A percentile compares a stretch with the other conserved stretches of the same genome.
Conservation (phyloP, 768 basidiomycete genomes). For the Suillus variegatus region DNA sequence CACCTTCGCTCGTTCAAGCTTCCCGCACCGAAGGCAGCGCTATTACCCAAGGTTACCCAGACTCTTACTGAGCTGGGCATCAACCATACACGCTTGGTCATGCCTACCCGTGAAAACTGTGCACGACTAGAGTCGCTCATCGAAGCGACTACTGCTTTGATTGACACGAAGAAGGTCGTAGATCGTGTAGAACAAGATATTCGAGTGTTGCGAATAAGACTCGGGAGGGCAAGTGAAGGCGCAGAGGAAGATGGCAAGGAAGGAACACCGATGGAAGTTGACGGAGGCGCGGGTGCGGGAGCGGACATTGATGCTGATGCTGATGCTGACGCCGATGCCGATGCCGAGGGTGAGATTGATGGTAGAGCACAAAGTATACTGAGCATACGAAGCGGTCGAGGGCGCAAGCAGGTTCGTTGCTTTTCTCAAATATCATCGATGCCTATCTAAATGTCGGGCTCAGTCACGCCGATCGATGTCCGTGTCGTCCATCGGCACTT, state of each 20-base stretch:
- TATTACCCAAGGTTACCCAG: slow-evolving; percentile 75
- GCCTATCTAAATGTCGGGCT: slow-evolving; percentile 7
- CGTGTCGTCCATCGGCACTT: slow-evolving; percentile 74
- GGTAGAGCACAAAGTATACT: slow-evolving; percentile 67
- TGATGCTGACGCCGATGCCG: slow-evolving; percentile 6
- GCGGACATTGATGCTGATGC: neutral
- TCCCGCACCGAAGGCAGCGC: slow-evolving; percentile 72
- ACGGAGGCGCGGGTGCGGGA: slow-evolving; percentile 34
- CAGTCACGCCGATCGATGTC: slow-evolving; percentile 69
- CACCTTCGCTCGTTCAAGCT: slow-evolving; percentile 87
- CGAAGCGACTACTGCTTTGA: slow-evolving; percentile 67
- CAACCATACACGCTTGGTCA: slow-evolving; percentile 74
- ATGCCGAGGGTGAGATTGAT: slow-evolving; percentile 42
- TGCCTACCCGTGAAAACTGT: slow-evolving; percentile 89
- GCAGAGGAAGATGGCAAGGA: slow-evolving; percentile 39
- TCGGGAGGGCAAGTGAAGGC: slow-evolving; percentile 52
- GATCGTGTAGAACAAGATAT: slow-evolving; percentile 90
- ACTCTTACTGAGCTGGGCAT: slow-evolving; percentile 78
- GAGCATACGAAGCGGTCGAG: slow-evolving; percentile 55
- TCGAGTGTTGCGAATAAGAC: slow-evolving; percentile 61
- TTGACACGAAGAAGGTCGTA: slow-evolving; percentile 87
- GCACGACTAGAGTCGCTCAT: slow-evolving; percentile 72
- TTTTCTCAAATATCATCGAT: neutral
- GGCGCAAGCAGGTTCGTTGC: slow-evolving; percentile 54
- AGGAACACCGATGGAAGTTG: slow-evolving; percentile 52